Conservation (phyloP, 163 green algal species). For the Chlorella variabilis region DNA sequence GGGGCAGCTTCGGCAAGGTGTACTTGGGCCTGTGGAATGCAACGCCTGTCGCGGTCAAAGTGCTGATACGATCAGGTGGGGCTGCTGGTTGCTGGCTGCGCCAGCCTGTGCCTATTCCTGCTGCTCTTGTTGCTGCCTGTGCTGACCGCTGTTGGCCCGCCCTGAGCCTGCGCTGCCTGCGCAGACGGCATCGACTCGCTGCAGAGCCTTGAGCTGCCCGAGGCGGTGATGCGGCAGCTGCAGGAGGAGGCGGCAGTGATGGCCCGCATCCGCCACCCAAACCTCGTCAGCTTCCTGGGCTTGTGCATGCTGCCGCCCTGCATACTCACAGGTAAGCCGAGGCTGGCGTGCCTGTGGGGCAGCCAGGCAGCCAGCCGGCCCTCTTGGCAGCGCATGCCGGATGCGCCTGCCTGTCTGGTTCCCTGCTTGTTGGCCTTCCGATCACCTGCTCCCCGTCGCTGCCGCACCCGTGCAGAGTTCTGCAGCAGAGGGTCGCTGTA, state of each 20-base stretch:
- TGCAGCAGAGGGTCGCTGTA: constrained; percentile 73
- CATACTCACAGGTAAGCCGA: neutral
- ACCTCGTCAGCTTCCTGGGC: constrained; percentile 67
- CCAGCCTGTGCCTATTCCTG: too few relatives aligned
- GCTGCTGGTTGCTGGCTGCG: neutral
- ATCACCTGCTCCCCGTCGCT: too few relatives aligned
- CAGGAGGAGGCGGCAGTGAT: constrained; percentile 44
- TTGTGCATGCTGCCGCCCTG: constrained; percentile 67
- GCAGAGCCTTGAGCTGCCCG: neutral
- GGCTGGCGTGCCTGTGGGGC: too few relatives aligned
- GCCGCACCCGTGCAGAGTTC: too few relatives aligned
- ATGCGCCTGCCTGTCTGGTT: neutral
- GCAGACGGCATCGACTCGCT: neutral
- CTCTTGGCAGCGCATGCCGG: too few relatives aligned
- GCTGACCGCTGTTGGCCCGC: too few relatives aligned
- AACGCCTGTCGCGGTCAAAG: constrained; percentile 58
- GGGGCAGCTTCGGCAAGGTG: constrained; percentile 81
- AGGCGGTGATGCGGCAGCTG: neutral
- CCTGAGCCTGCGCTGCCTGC: too few relatives aligned
- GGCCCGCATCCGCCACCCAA: constrained; percentile 45
- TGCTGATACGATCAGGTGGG: constrained; percentile 21
- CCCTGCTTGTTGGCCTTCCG: too few relatives aligned
- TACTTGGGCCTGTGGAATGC: constrained; percentile 56
- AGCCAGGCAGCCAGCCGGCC: too few relatives aligned
- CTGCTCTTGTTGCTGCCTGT: too few relatives aligned